phyloP scores from a whole-genome alignment of 2,329 filamentous ascomycete genomes.

The Periconia sp. region DNA sequence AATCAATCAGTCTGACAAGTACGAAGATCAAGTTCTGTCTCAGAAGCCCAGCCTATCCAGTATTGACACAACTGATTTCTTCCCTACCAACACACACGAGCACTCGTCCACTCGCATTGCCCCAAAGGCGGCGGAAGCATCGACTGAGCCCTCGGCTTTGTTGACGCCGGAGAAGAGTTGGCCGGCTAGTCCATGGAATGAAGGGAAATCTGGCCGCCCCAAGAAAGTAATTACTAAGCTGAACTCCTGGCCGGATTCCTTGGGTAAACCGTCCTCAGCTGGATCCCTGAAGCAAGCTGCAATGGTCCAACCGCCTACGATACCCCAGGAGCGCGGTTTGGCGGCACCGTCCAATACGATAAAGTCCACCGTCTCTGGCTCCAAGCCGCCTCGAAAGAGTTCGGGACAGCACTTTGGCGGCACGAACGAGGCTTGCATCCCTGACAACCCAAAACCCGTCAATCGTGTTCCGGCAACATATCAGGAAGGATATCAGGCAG shows the following conservation, averaged over 20 bases:
- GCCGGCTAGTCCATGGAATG: constrained; percentile 41
- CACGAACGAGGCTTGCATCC: constrained; percentile 26
- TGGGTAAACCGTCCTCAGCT: constrained; percentile 25
- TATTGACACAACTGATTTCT: constrained; percentile 46
- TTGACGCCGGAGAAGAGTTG: constrained; percentile 41
- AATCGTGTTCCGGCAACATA: constrained; percentile 34
- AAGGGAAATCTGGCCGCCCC: constrained; percentile 20
- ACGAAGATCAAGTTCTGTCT: constrained; percentile 19
- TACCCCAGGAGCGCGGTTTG: constrained; percentile 10
- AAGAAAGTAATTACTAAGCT: constrained; percentile 28
- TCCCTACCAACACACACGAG: constrained; percentile 44
- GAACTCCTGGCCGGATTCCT: constrained; percentile 34
- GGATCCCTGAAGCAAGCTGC: constrained; percentile 19
- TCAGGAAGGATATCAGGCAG: constrained; percentile 42
- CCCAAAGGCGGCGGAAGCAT: constrained; percentile 17
- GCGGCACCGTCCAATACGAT: constrained; percentile 3
- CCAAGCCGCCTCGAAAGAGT: constrained; percentile 10
- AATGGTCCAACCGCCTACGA: constrained; percentile 4
- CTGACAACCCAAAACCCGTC: constrained; percentile 18
- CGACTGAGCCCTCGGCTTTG: constrained; percentile 12
- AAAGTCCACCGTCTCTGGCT: constrained; percentile 16
- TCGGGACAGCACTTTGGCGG: constrained; percentile 17
- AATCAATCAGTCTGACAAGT: constrained; percentile 13
- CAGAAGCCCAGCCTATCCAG: constrained; percentile 43
- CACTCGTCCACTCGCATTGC: constrained; percentile 41